Evolutionary conservation across 192 early-diverging fungal species (phyloP).

Genomic region (Umbelopsis sp.): DNA sequence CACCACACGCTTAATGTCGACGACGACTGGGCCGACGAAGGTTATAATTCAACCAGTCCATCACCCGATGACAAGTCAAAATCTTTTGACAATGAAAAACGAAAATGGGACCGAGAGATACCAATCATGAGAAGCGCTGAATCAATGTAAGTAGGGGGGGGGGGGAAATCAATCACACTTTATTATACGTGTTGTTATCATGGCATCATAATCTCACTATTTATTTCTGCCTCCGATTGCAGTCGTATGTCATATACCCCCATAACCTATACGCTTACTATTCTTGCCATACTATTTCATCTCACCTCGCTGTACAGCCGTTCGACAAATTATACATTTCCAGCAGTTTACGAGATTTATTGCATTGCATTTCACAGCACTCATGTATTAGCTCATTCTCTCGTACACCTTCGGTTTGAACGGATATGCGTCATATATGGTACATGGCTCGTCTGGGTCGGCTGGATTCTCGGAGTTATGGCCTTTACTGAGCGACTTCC

Average conservation of each 20-base stretch:
- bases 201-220: neutral
- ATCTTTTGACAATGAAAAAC: neutral
- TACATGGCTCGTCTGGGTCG: slow-evolving; percentile 58
- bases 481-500: slow-evolving; percentile 45
- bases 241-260: slow-evolving; percentile 40
- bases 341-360: slow-evolving; percentile 32
- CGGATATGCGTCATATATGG: slow-evolving; percentile 57
- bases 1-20: slow-evolving; percentile 11
- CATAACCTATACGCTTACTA: slow-evolving; percentile 39
- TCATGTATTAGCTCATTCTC: slow-evolving; percentile 43
- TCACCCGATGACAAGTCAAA: slow-evolving; percentile 15
- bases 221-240: neutral
- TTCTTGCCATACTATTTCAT: slow-evolving; percentile 28
- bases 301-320: slow-evolving; percentile 3
- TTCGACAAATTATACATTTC: slow-evolving; percentile 33
- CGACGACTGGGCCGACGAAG: slow-evolving; percentile 30
- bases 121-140: slow-evolving; percentile 35
- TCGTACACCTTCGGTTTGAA: slow-evolving; percentile 45
- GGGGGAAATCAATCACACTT: too few species aligned
- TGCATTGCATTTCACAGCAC: slow-evolving; percentile 46
- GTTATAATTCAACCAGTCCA: slow-evolving; percentile 30
- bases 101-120: slow-evolving; percentile 29
- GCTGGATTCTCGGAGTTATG: slow-evolving; percentile 51
- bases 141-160: slow-evolving; percentile 39
- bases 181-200: too few species aligned